phyloP scores from a whole-genome alignment of 83 land plant species.

The Diphasiastrum complanatum region DNA sequence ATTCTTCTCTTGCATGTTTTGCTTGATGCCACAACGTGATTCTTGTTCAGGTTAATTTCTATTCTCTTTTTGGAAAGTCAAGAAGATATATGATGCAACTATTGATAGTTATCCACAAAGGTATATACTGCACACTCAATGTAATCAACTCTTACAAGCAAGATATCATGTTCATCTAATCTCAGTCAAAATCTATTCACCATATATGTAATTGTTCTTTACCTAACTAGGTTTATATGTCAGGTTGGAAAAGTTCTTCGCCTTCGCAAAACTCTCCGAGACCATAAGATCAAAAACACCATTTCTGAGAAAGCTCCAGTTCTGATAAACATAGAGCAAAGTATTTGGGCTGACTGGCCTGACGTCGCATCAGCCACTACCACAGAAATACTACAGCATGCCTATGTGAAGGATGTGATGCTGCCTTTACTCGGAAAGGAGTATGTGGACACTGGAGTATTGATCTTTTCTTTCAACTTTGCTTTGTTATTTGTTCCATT shows the following conservation, averaged over 20 bases:
- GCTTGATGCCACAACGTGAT: too few species aligned
- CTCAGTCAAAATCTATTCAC: too few species aligned
- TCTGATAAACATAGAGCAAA: slow-evolving; percentile 44
- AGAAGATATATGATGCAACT: too few species aligned
- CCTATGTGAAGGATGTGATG: slow-evolving; percentile 53
- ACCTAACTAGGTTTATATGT: not conserved
- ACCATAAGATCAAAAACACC: not conserved
- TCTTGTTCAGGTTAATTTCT: too few species aligned
- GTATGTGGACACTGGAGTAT: slow-evolving; percentile 81
- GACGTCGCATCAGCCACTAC: slow-evolving; percentile 37
- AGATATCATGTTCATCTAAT: too few species aligned
- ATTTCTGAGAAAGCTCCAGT: slow-evolving; percentile 10
- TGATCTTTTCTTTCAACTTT: not conserved
- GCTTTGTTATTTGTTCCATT: not conserved
- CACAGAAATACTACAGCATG: slow-evolving; percentile 33
- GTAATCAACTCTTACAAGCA: too few species aligned
- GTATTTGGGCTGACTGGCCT: slow-evolving; percentile 48
- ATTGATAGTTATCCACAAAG: too few species aligned
- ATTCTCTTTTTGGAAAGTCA: too few species aligned
- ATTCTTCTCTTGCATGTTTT: too few species aligned
- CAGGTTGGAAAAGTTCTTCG: slow-evolving; percentile 74
- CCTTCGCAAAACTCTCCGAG: slow-evolving; percentile 34
- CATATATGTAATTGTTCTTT: not conserved
- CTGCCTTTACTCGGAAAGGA: slow-evolving; percentile 52
- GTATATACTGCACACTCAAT: too few species aligned